Evolutionary conservation across 768 basidiomycete genomes (phyloP).

Genomic region (Termitomyces sp.): DNA sequence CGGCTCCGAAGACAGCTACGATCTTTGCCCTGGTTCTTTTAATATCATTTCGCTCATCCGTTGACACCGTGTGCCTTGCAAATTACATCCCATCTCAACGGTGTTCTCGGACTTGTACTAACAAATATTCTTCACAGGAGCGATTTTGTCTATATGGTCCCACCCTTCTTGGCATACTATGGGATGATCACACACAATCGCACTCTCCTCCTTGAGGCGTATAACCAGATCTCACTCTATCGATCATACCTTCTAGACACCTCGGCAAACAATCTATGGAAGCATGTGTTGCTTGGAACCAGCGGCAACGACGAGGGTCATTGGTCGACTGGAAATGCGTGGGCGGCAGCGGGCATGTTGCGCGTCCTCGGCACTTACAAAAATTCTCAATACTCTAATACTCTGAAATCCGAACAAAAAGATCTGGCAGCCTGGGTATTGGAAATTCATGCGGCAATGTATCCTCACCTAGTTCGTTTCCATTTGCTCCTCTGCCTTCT

Average conservation of each 20-base stretch:
- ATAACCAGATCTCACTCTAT: slow-evolving; percentile 73
- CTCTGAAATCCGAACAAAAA: slow-evolving; percentile 48
- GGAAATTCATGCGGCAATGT: slow-evolving; percentile 78
- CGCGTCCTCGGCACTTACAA: slow-evolving; percentile 77
- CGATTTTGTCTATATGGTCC: slow-evolving; percentile 84
- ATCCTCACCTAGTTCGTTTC: slow-evolving; percentile 50
- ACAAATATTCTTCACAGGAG: slow-evolving; percentile 43
- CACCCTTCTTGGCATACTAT: slow-evolving; percentile 86
- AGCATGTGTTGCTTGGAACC: slow-evolving; percentile 66
- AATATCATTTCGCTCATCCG: not conserved
- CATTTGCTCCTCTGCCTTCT: not conserved
- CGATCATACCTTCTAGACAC: slow-evolving; percentile 59
- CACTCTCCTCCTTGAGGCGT: slow-evolving; percentile 60
- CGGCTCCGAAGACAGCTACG: not conserved
- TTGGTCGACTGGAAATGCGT: slow-evolving; percentile 87
- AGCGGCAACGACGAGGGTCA: slow-evolving; percentile 59
- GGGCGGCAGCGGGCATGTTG: slow-evolving; percentile 88
- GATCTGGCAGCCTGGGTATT: slow-evolving; percentile 64
- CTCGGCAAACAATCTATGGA: slow-evolving; percentile 60
- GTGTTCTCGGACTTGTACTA: not conserved
- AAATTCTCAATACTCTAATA: slow-evolving; percentile 51
- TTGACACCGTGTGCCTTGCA: not conserved
- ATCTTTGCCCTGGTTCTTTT: not conserved
- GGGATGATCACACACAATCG: slow-evolving; percentile 59
- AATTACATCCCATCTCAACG: not conserved